A percentile compares a stretch with the other conserved stretches of the same genome.
Evolutionary conservation across 1,284 basidiomycete species (phyloP).

Genomic region (Fomitopsis palustris): DNA sequence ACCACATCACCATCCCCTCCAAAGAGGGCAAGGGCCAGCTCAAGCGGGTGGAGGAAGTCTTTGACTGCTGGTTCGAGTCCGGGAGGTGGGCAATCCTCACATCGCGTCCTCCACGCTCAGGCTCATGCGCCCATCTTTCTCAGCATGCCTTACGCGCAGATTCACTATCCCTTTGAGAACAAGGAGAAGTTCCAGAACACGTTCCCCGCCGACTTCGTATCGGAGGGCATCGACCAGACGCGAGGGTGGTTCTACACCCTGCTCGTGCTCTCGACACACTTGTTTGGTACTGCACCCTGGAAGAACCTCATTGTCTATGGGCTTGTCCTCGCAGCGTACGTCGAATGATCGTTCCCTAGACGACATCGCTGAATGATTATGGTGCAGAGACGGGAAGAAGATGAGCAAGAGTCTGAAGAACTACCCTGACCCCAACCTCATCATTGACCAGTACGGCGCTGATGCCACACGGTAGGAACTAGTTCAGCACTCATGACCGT

Average conservation of each 20-base stretch:
- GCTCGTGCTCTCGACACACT: conserved; percentile 91
- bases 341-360: conserved; percentile 15
- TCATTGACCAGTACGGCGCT: conserved; percentile 92
- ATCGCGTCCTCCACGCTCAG: background rate
- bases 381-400: conserved; percentile 90
- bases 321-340: conserved; percentile 90
- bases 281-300: conserved; percentile 95
- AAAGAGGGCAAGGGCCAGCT: conserved; percentile 85
- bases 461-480: conserved; percentile 80
- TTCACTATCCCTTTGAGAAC: conserved; percentile 98
- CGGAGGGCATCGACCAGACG: conserved; percentile 95
- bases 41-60: conserved; percentile 93
- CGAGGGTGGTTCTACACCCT: conserved; percentile 99
- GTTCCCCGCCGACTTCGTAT: conserved; percentile 98
- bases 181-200: conserved; percentile 80
- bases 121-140: background rate
- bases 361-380: background rate
- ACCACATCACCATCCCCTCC: conserved; percentile 92
- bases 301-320: conserved; percentile 98
- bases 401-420: conserved; percentile 99
- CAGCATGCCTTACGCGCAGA: conserved; percentile 98
- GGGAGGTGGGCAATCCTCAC: conserved; percentile 64
- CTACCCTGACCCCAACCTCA: conserved; percentile 94
- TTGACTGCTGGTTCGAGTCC: conserved; percentile 99
- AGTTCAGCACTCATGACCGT: background rate